Base-by-base conservation (phyloP, 2,329 filamentous ascomycete species). In the Chrysoporthe puriensis region DNA sequence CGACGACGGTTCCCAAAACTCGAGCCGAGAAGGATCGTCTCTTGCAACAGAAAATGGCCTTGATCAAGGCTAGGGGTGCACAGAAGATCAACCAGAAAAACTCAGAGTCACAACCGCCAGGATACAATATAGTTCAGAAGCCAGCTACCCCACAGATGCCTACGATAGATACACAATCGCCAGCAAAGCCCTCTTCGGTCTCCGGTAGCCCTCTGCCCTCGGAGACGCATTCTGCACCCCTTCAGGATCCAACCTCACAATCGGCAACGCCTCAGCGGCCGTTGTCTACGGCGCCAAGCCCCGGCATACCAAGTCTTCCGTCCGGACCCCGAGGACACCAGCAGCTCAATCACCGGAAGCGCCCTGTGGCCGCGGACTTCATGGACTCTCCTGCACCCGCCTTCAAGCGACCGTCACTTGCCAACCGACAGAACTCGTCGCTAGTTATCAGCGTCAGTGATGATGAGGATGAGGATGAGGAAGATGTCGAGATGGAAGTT, bases 391-490 rank as follows among this genome's bases (percentile, higher is more conserved):
- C 82, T 0, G 75, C 79, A 16, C 73, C 78, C 1, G 74, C 79
- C 14, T 73, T 78, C 18, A 92, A 91, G 72, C 87, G 90, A 61
- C 85, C 88, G 4, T 89, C 90, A 73, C 86, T 86, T 14, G 86
- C 89, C 57, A 83, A 82, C 59, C 82, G 83, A 34, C 81, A 85
- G 63, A 84, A 90, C 34, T 84, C 88, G 62, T 85, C 85, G 2
- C 86, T 97, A 63, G 86, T 97, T 50, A 97, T 97, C 72, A 88
- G 96, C 71, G 90, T 96, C 50, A 97, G 93, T 75, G 94, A 97
- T 40, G 86, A 83, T 34, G 83, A 81, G 7, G 84, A 86, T 75
- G 86, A 83, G 7, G 84, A 86, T 48, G 85, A 88, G 62, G 87
- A 88, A 66, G 87, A 89, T 71, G 84, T 89, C 59, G 88, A 89